Percentiles rank a stretch among this genome's conserved stretches.
Conservation (phyloP, 495 filamentous ascomycete genomes). For the Penicillium cinerascens region DNA sequence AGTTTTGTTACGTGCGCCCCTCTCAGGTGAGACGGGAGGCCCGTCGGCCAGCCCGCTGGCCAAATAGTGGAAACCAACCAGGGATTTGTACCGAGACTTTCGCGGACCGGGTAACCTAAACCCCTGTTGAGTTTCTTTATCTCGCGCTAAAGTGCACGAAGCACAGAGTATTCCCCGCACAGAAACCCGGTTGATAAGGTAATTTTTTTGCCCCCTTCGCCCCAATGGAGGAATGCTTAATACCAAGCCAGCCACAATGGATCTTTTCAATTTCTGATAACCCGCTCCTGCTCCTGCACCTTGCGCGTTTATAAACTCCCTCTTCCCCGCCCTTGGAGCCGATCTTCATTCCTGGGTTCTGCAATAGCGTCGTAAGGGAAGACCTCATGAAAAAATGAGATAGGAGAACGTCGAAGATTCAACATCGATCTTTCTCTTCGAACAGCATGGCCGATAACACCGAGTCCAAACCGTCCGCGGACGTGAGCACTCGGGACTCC, state of each 20-base stretch:
- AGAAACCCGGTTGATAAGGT: slow-evolving; percentile 11
- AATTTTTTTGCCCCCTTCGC: background rate
- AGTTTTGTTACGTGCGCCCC: slow-evolving; percentile 21
- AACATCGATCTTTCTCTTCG: background rate
- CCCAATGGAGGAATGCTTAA: slow-evolving; percentile 1
- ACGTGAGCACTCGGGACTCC: background rate
- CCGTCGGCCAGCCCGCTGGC: slow-evolving; percentile 14
- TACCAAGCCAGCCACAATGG: slow-evolving; percentile 12
- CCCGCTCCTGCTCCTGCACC: background rate
- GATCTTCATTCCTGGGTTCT: background rate
- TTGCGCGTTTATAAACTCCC: background rate
- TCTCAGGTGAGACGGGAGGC: slow-evolving; percentile 10
- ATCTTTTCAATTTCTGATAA: slow-evolving; percentile 3
- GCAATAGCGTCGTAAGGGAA: background rate
- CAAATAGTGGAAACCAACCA: background rate
- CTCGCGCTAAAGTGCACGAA: background rate
- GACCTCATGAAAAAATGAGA: background rate
- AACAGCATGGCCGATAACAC: background rate
- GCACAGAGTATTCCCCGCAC: slow-evolving; percentile 2
- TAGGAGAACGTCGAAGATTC: background rate
- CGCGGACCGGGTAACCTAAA: background rate
- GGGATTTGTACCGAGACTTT: background rate
- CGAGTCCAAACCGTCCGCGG: background rate
- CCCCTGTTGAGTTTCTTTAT: slow-evolving; percentile 2
- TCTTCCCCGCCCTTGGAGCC: background rate